These are phyloP conservation scores for Anastatica hierochuntica DNA, from an alignment of 345 rosid species.

Conservation along the genomic window DNA sequence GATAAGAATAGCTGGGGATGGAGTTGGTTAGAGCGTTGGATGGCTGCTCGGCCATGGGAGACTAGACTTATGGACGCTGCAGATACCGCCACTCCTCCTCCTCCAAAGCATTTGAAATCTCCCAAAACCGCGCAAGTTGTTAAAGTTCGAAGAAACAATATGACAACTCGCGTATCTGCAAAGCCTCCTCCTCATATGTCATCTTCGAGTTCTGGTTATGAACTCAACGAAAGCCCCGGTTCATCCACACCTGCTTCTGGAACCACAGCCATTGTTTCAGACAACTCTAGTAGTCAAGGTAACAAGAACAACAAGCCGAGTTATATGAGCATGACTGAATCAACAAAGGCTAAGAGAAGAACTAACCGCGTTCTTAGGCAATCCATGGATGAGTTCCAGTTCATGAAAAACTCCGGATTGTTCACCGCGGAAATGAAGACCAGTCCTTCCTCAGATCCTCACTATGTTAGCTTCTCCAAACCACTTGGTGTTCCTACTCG, in stretches of 20 bases:
- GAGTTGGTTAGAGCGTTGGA: conserved; percentile 99
- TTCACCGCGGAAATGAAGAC: conserved; percentile 34
- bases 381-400: conserved; percentile 91
- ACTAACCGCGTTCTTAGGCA: conserved; percentile 46
- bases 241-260: conserved; percentile 59
- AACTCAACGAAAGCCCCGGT: conserved; percentile 65
- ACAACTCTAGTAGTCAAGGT: conserved; percentile 30
- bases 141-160: conserved; percentile 62
- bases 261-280: conserved; percentile 44
- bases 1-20: conserved; percentile 83
- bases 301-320: conserved; percentile 44
- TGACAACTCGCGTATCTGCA: conserved; percentile 67
- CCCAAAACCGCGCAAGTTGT: conserved; percentile 33
- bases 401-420: conserved; percentile 43
- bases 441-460: conserved; percentile 36
- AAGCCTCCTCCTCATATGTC: conserved; percentile 39
- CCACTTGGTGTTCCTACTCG: conserved; percentile 37
- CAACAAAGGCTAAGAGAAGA: conserved; percentile 77
- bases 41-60: conserved; percentile 99
- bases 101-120: conserved; percentile 35
- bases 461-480: conserved; percentile 34
- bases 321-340: conserved; percentile 80
- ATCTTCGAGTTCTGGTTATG: conserved; percentile 76
- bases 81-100: conserved; percentile 33
- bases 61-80: conserved; percentile 59